A percentile compares a stretch with the other conserved stretches of the same genome.
phyloP scores from a whole-genome alignment of 2,329 filamentous ascomycete species.

The Verticillium nubilum region DNA sequence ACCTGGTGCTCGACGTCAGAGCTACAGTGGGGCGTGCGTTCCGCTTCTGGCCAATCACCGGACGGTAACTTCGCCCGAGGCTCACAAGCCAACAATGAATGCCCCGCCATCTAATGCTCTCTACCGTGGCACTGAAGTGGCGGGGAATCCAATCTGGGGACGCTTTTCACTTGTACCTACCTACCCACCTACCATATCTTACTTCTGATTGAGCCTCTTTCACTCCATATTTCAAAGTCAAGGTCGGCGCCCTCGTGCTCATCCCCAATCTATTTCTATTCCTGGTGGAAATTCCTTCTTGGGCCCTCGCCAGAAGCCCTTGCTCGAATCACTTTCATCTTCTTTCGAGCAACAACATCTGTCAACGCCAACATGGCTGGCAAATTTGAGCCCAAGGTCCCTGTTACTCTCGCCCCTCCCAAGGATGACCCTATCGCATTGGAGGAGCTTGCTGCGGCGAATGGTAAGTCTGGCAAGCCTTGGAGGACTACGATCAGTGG shows the following conservation, averaged over 20 bases:
- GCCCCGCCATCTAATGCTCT: neutral
- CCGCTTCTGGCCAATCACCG: neutral
- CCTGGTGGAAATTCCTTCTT: too few species aligned
- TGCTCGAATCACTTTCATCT: too few species aligned
- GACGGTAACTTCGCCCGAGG: neutral
- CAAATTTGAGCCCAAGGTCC: conserved; percentile 73
- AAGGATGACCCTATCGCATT: conserved; percentile 82
- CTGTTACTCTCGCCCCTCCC: conserved; percentile 72
- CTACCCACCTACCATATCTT: neutral
- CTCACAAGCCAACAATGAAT: neutral
- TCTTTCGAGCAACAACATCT: neutral
- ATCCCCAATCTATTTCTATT: too few species aligned
- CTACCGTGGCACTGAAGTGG: neutral
- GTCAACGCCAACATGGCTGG: conserved; percentile 48
- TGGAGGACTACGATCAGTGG: too few species aligned
- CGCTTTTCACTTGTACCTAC: neutral
- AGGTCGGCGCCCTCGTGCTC: too few species aligned
- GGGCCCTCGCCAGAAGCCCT: too few species aligned
- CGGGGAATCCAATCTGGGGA: neutral
- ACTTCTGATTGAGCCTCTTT: too few species aligned
- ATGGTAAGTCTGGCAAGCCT: conserved; percentile 55
- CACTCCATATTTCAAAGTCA: too few species aligned
- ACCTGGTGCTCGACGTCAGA: neutral
- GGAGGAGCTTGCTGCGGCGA: conserved; percentile 73
- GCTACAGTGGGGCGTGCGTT: neutral